Percentiles rank a stretch among this genome's conserved stretches.
Evolutionary conservation across 768 basidiomycete species (phyloP).

Genomic region (Rhizopogon vulgaris): DNA sequence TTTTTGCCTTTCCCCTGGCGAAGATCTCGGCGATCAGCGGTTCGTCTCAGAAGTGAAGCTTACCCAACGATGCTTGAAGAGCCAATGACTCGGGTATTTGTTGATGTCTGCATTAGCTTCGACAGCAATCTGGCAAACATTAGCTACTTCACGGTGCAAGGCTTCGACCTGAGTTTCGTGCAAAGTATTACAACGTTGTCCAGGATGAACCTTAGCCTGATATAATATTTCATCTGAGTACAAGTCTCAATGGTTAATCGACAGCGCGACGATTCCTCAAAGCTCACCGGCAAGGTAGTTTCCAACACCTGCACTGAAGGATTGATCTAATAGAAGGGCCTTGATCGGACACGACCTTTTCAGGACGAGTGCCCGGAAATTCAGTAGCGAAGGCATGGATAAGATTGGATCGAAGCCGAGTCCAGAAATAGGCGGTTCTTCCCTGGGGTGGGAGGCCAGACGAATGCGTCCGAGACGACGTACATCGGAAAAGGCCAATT

Average conservation of each 20-base stretch:
- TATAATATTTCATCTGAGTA: conserved; percentile 64
- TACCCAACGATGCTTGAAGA: conserved; percentile 69
- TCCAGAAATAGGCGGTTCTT: conserved; percentile 63
- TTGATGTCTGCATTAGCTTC: conserved; percentile 62
- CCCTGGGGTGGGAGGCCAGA: conserved; percentile 47
- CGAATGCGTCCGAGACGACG: conserved; percentile 68
- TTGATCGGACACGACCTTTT: conserved; percentile 65
- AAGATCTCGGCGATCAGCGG: conserved; percentile 10
- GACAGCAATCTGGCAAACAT: conserved; percentile 58
- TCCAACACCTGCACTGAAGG: conserved; percentile 75
- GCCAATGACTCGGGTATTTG: conserved; percentile 63
- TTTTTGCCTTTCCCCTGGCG: conserved; percentile 55
- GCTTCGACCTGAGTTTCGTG: conserved; percentile 40
- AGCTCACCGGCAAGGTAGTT: conserved; percentile 74
- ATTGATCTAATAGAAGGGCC: conserved; percentile 71
- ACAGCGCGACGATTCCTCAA: not conserved
- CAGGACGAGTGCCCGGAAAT: conserved; percentile 41
- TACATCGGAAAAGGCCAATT: conserved; percentile 69
- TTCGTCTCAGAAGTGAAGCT: conserved; percentile 1
- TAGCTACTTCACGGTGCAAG: conserved; percentile 45
- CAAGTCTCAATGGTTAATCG: not conserved
- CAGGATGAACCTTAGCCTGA: conserved; percentile 68
- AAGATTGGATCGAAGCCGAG: conserved; percentile 77
- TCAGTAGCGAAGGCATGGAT: conserved; percentile 51
- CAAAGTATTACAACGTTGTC: conserved; percentile 55